phyloP scores from a whole-genome alignment of 176 grass and related monocot species.

The Oryza australiensis region DNA sequence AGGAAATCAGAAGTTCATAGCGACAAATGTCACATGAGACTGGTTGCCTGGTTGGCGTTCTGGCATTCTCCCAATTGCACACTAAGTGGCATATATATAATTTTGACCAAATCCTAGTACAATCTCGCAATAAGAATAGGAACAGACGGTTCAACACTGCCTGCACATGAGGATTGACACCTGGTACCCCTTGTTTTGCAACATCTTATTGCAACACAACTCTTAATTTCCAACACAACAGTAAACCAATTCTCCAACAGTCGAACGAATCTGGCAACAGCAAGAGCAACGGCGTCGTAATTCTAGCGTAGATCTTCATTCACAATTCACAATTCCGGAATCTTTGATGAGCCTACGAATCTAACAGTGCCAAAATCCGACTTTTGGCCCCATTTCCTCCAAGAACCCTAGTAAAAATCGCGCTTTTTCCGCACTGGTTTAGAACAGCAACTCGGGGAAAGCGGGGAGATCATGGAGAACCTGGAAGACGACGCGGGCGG shows the following conservation, averaged over 20 bases:
- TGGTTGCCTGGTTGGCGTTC: too few relatives aligned
- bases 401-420: background rate
- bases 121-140: background rate
- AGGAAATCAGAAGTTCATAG: background rate
- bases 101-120: background rate
- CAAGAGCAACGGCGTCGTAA: background rate
- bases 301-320: constrained; percentile 20
- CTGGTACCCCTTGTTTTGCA: background rate
- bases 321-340: background rate
- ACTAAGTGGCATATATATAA: background rate
- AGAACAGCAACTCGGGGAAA: background rate
- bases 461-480: constrained; percentile 24
- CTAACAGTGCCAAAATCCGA: background rate
- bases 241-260: background rate
- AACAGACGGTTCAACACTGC: background rate
- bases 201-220: background rate
- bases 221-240: background rate
- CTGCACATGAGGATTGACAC: background rate
- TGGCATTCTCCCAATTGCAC: background rate
- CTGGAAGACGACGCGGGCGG: constrained; percentile 94
- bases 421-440: background rate
- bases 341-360: background rate
- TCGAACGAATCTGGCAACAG: background rate
- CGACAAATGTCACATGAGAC: background rate
- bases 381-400: too few relatives aligned